These are phyloP conservation scores for Candida jianshihensis DNA, from an alignment of 805 yeast genomes.

Conservation along the genomic window DNA sequence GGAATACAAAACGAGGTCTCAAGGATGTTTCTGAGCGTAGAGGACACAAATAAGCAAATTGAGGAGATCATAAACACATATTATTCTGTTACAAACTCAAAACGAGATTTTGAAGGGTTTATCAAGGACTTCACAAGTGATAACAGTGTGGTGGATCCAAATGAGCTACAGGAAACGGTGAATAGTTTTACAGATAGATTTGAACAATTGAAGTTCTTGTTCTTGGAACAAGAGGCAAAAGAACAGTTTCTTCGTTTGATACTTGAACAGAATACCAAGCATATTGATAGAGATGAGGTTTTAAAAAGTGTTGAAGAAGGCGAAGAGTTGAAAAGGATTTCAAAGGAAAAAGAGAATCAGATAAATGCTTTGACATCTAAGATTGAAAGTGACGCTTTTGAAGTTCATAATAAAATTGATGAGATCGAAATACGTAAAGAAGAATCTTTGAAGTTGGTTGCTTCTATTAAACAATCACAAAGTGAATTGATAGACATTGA, in stretches of 20 bases:
- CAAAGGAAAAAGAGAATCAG: constrained; percentile 18
- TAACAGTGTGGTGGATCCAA: not conserved
- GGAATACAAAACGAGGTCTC: no score
- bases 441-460: not conserved
- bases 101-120: not conserved
- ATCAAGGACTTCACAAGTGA: not conserved
- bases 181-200: constrained; percentile 24
- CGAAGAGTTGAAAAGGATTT: constrained; percentile 21
- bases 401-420: not conserved
- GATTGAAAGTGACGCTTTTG: not conserved
- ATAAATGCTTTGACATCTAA: constrained; percentile 7
- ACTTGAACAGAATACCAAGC: constrained; percentile 26
- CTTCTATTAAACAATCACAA: not conserved
- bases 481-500: not conserved
- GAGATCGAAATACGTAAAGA: not conserved
- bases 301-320: constrained; percentile 22
- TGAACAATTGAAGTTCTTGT: constrained; percentile 53
- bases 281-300: constrained; percentile 29
- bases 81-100: not conserved
- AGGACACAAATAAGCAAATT: no score
- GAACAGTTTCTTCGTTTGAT: constrained; percentile 55
- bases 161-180: not conserved
- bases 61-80: no score
- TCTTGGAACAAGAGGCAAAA: constrained; percentile 65
- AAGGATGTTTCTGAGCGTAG: no score